These are phyloP conservation scores for Leishmania braziliensis DNA, from an alignment of 208 protist genomes.

Conservation along the genomic window DNA sequence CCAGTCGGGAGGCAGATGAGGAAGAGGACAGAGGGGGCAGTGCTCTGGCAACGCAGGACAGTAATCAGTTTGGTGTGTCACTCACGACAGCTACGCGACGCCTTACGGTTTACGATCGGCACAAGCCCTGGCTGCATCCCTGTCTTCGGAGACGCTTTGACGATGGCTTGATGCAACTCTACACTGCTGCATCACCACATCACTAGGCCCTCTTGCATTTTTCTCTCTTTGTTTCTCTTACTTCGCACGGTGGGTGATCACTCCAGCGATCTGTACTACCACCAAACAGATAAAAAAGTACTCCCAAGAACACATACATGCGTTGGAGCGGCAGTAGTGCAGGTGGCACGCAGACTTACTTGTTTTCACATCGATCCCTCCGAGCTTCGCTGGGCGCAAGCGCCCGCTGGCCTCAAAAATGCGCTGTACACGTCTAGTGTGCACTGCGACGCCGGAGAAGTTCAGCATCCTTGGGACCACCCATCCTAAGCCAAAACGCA, in stretches of 20 bases:
- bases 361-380: neutral
- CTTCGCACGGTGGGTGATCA: neutral
- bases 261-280: neutral
- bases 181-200: neutral
- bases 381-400: neutral
- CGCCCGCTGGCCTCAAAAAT: constrained; percentile 19
- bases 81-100: neutral
- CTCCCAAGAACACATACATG: constrained; percentile 1
- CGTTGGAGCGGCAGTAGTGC: neutral
- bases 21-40: neutral
- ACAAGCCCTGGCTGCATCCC: neutral
- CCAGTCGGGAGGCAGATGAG: neutral
- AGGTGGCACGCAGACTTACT: neutral
- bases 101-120: neutral
- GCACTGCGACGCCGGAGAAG: constrained; percentile 76
- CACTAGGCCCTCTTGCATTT: neutral
- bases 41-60: neutral
- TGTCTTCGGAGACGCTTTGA: neutral
- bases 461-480: constrained; percentile 82
- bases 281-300: constrained; percentile 1
- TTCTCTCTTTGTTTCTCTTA: neutral
- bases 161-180: neutral
- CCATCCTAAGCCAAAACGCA: constrained; percentile 60
- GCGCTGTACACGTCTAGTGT: constrained; percentile 37
- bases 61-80: no score